phyloP scores from a whole-genome alignment of 345 rosid species.

The Adansonia digitata region DNA sequence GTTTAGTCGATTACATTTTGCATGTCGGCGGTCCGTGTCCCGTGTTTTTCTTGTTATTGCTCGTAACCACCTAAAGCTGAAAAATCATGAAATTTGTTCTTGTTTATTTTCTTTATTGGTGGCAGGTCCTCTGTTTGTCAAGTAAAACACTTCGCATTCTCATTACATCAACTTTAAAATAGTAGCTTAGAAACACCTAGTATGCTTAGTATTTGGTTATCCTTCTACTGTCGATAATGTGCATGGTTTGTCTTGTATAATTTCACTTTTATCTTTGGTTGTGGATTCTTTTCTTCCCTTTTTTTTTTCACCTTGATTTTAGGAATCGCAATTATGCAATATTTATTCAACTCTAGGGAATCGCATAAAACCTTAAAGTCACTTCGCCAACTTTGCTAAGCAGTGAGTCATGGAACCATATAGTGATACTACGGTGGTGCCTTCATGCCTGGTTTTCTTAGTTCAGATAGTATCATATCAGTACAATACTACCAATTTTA shows the following conservation, averaged over 20 bases:
- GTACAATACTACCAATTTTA: neutral
- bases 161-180: neutral
- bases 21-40: constrained; percentile 26
- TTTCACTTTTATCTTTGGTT: neutral
- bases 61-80: neutral
- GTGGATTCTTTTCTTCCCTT: neutral
- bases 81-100: neutral
- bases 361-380: neutral
- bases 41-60: too few species aligned
- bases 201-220: too few species aligned
- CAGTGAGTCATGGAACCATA: neutral
- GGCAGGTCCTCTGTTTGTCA: neutral
- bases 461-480: neutral
- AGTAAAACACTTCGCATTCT: neutral
- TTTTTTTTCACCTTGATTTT: neutral
- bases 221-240: neutral
- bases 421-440: neutral
- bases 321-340: neutral
- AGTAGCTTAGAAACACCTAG: neutral
- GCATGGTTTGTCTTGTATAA: neutral
- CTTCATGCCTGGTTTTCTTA: neutral
- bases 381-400: neutral
- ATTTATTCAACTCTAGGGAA: neutral
- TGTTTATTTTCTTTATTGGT: neutral
- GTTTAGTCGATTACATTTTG: constrained; percentile 23